phyloP scores from a whole-genome alignment of 768 basidiomycete genomes.

The Lactarius pseudohatsudake region DNA sequence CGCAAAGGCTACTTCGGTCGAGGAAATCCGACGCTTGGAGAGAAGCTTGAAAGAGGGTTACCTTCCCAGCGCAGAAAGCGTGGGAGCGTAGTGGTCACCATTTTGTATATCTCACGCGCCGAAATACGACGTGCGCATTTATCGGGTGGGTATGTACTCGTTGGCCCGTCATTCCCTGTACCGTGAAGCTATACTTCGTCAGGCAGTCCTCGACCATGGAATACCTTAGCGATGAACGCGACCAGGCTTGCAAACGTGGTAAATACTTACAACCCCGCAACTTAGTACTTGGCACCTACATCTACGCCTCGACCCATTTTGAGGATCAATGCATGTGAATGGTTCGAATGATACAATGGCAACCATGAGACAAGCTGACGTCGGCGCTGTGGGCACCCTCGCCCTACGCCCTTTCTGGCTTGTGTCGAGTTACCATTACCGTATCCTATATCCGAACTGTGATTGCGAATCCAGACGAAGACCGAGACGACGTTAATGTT shows the following conservation, averaged over 20 bases:
- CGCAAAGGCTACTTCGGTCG: slow-evolving; percentile 85
- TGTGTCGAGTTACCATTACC: slow-evolving; percentile 74
- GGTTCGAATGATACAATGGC: slow-evolving; percentile 19
- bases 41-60: slow-evolving; percentile 83
- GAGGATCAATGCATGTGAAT: not conserved
- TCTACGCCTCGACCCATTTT: slow-evolving; percentile 60
- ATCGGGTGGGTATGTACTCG: slow-evolving; percentile 15
- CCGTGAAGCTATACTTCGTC: slow-evolving; percentile 9
- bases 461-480: slow-evolving; percentile 51
- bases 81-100: slow-evolving; percentile 60
- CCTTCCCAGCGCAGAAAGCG: slow-evolving; percentile 72
- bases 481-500: no score
- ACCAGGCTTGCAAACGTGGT: slow-evolving; percentile 65
- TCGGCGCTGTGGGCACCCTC: slow-evolving; percentile 62
- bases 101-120: slow-evolving; percentile 16
- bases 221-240: slow-evolving; percentile 56
- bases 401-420: slow-evolving; percentile 67
- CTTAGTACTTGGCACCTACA: slow-evolving; percentile 65
- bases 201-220: slow-evolving; percentile 64
- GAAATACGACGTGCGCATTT: slow-evolving; percentile 1
- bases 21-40: slow-evolving; percentile 83
- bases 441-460: slow-evolving; percentile 59
- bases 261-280: slow-evolving; percentile 66
- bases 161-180: not conserved
- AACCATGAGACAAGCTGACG: slow-evolving; percentile 44